Percentiles rank a stretch among this genome's conserved stretches.
These are phyloP conservation scores for Cochlearia excelsa DNA, from an alignment of 345 rosid genomes.

Conservation along the genomic window DNA sequence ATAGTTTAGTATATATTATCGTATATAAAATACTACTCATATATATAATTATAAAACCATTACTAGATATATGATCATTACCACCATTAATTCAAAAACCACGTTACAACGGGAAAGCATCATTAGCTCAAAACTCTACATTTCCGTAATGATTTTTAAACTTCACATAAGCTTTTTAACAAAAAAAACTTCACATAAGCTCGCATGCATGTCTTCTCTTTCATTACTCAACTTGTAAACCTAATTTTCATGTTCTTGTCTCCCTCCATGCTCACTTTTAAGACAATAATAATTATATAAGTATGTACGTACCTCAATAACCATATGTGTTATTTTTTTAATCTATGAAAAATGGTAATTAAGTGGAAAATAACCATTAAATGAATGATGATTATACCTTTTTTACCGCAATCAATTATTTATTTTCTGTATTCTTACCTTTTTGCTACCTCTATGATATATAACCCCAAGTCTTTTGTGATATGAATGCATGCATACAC, in stretches of 20 bases:
- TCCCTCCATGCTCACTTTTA: conserved; percentile 6
- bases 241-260: conserved; percentile 23
- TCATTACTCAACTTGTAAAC: conserved; percentile 14
- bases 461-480: neutral
- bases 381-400: conserved; percentile 46
- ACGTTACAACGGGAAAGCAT: conserved; percentile 66
- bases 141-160: conserved; percentile 48
- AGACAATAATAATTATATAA: neutral
- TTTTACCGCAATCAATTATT: conserved; percentile 33
- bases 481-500: conserved; percentile 3
- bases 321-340: conserved; percentile 10
- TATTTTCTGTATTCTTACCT: neutral
- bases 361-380: conserved; percentile 46
- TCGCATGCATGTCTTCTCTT: conserved; percentile 26
- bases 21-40: conserved; percentile 10
- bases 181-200: neutral
- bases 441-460: too few species aligned
- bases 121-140: conserved; percentile 61
- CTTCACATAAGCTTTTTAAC: neutral
- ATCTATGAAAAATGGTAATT: conserved; percentile 3
- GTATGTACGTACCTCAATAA: conserved; percentile 1
- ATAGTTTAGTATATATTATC: neutral
- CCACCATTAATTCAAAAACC: conserved; percentile 66
- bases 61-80: conserved; percentile 74
- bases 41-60: conserved; percentile 39